Evolutionary conservation across 1,139 yeast species (phyloP), one percentile per base, ranked within the genome.

Genomic region (Nadsonia starkeyi-henricii): DNA sequence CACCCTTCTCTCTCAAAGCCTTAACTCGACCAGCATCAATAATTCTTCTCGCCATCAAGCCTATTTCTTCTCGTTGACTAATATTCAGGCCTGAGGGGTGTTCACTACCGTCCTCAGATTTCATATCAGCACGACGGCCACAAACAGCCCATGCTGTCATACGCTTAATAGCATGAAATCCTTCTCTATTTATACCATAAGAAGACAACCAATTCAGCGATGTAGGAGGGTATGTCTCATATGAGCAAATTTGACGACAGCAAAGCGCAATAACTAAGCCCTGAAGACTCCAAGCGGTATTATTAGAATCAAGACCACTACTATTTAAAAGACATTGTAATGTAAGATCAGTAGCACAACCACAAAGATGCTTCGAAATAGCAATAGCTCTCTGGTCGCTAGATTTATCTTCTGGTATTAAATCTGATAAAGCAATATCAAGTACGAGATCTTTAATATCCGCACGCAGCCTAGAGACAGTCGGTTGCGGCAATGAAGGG

Each of bases 211-310:
- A 71, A 52, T 30, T 67, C 9, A 61, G 57, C 42, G 80, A 68
- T 51, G 60, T 78, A 3, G 57, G 56, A 44, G 52, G 84, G 71
- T 61, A 76, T 66, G 49, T 76, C 69, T 57, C 81, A 59, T 44
- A 82, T 58, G 62, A 74, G 59, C 96, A 88, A n/a, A 81, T 79
- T 60, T 88, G 96, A 52, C 96, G 72, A 63, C 96, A 88, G 59
- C 96, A 88, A 85, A 88, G 80, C n/a, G 96, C 96, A 44, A 88
- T 85, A 43, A 83, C 66, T 51, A 83, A 62, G 0, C 93, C 94
- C 1, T 67, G 63, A 48, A 78, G 54, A 26, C 43, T 20, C 15
- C 48, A 62, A 21, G 52, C 50, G 43, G 44, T 46, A 43, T 33
- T 47, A 20, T 36, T 43, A 5, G 56, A 43, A 53, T 53, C 51